These are phyloP conservation scores for Radiomyces spectabilis DNA, from an alignment of 192 early-diverging fungal genomes.

Conservation along the genomic window DNA sequence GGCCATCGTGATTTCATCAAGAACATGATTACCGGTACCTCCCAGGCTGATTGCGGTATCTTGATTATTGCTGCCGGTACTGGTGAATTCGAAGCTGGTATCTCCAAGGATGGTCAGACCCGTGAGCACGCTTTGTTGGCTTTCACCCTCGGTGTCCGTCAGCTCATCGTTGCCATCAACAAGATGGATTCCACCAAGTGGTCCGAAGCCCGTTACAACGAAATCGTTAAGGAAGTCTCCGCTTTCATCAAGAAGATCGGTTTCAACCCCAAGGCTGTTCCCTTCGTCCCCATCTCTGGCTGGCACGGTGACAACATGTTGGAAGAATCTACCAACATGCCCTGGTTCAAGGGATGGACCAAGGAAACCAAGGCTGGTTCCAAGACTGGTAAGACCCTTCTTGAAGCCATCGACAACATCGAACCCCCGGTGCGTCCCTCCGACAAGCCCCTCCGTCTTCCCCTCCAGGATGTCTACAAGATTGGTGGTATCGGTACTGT, in stretches of 20 bases:
- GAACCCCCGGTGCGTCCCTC: conserved; percentile 85
- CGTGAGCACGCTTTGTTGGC: conserved; percentile 98
- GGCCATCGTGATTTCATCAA: conserved; percentile 99
- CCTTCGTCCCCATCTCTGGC: conserved; percentile 97
- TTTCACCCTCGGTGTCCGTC: conserved; percentile 94
- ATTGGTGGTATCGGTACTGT: conserved; percentile 98
- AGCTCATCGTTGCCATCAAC: conserved; percentile 98
- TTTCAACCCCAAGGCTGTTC: conserved; percentile 87
- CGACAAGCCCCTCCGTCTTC: conserved; percentile 95
- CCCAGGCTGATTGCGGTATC: conserved; percentile 94
- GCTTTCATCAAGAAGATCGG: conserved; percentile 97
- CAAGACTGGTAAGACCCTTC: conserved; percentile 72
- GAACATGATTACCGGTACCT: conserved; percentile 99
- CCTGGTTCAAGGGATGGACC: conserved; percentile 96
- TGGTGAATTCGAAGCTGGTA: conserved; percentile 91
- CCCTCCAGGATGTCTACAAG: conserved; percentile 98
- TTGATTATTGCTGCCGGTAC: conserved; percentile 88
- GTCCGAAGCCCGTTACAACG: conserved; percentile 91
- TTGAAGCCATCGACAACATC: conserved; percentile 92
- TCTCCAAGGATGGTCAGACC: conserved; percentile 98
- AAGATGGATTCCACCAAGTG: conserved; percentile 99
- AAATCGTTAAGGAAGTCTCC: conserved; percentile 94
- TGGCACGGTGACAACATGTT: conserved; percentile 99
- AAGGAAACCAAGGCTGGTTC: conserved; percentile 79
- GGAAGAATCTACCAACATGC: conserved; percentile 87